Evolutionary conservation across 1,139 yeast genomes (phyloP), one percentile per base, ranked within the genome.

Genomic region (Taphrina confusa): DNA sequence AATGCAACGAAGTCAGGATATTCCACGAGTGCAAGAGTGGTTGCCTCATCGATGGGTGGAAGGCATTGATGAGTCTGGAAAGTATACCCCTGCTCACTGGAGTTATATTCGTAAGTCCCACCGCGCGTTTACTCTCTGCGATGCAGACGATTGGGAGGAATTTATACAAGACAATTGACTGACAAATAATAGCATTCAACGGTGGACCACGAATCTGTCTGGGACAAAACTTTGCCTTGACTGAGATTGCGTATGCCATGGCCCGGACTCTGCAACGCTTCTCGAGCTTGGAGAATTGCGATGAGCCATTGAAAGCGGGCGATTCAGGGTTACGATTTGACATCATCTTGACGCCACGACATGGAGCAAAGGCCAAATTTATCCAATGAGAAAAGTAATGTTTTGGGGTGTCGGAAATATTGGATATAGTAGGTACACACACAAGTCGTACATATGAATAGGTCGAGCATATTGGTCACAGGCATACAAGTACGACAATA

Each of bases 161-260:
- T n/a, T n/a, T n/a, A n/a, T n/a, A n/a, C n/a, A n/a, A n/a, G n/a
- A n/a, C n/a, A n/a, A n/a, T n/a, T n/a, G 39, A n/a, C 39, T 34
- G 4, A 34, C 18, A 2, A 11, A 9, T 1, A 1, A n/a, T n/a
- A 37, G 42, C 66, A 65, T 50, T 81, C 72, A 81, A 81, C 65
- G 84, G 84, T 50, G 85, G 85, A 2, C 84, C 85, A 28, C 73
- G 85, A 62, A 80, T 81, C 62, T 81, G 85, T 66, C 72, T 81
- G 56, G 85, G 84, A 20, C 84, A 81, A 69, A 84, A 80, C 68
- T 80, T 78, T 70, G 84, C 83, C 5, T 22, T 52, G 57, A 52
- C 57, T 12, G 57, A 52, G 23, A 52, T 52, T 23, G 57, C 57
- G 14, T 52, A 52, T 16, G 46, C 57, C 23, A 20, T 52, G 57